Evolutionary conservation across 331 rosid species (phyloP), one percentile per base, ranked within the genome.

Genomic region (Quercus lobata): DNA sequence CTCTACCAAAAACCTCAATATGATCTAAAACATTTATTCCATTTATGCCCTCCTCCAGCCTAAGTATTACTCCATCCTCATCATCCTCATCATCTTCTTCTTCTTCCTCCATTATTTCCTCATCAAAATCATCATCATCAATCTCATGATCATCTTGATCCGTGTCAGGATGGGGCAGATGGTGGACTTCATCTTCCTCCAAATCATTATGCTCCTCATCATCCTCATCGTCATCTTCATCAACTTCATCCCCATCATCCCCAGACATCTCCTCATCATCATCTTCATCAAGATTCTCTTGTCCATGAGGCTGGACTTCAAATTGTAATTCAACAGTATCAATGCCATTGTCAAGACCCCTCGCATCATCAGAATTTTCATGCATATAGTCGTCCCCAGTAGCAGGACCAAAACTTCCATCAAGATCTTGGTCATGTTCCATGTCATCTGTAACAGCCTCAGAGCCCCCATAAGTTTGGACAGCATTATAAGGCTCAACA

Each of bases 41-140:
- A 88, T 93, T 96, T 57, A 96, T 93, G 74, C 99, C 97, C 90
- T 96, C 99, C 90, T 96, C 99, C 77, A 96, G 89, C 86, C 98
- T 89, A 52, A 96, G 68, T 78, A 96, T 91, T 29, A 96, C 99
- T 76, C 96, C 97, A 85, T 96, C 97, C 61, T 93, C 99, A 53
- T 95, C 98, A 71, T 95, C 98, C 73, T 95, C 99, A 0, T 90
- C 98, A 25, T 95, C 99, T 35, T 96, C 99, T 2, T 93, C 99
- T 57, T 96, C 99, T 72, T 93, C 98, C 68, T 93, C 98, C 83
- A 96, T 80, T 70, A 93, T 94, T 84, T 92, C 93, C 84, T 96
- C 99, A 74, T 92, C 98, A 83, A 92, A 96, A 71, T 93, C 97
- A 77, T 96, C 98, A 72, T 93, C 97, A 54, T 94, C 98, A 22